These are phyloP conservation scores for Macrolepiota albuminosa DNA, from an alignment of 768 basidiomycete species.

Conservation along the genomic window DNA sequence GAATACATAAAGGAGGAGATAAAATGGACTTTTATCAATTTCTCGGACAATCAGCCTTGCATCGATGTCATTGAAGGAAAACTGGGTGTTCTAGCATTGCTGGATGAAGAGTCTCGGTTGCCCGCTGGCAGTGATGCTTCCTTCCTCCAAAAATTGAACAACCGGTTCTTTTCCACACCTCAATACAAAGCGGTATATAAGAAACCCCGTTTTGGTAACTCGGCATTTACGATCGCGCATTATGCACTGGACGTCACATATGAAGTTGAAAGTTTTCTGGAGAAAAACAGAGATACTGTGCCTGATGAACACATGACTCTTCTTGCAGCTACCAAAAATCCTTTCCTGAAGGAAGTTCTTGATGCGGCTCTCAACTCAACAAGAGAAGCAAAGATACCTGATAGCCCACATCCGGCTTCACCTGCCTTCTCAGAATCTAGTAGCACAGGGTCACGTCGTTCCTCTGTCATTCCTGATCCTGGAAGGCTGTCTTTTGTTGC, in stretches of 20 bases:
- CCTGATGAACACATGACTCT: conserved; percentile 96
- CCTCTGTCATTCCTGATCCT: conserved; percentile 84
- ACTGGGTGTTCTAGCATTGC: conserved; percentile 87
- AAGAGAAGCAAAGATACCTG: conserved; percentile 60
- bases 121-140: conserved; percentile 90
- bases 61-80: conserved; percentile 98
- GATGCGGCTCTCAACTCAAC: conserved; percentile 82
- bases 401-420: conserved; percentile 68
- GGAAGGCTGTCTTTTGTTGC: conserved; percentile 71
- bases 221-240: conserved; percentile 96
- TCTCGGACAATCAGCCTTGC: conserved; percentile 97
- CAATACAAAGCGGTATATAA: conserved; percentile 89
- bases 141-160: conserved; percentile 88
- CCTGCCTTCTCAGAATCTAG: conserved; percentile 76
- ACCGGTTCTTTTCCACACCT: conserved; percentile 73
- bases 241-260: conserved; percentile 99
- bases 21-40: conserved; percentile 99
- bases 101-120: conserved; percentile 97
- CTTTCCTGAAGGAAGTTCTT: conserved; percentile 91
- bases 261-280: conserved; percentile 96
- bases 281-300: conserved; percentile 98
- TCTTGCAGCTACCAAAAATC: conserved; percentile 81
- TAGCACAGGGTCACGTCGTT: conserved; percentile 72
- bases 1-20: conserved; percentile 98
- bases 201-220: conserved; percentile 98